Evolutionary conservation across 805 yeast species (phyloP), one percentile per base, ranked within the genome.

Genomic region (Schwanniomyces vanrijiae): DNA sequence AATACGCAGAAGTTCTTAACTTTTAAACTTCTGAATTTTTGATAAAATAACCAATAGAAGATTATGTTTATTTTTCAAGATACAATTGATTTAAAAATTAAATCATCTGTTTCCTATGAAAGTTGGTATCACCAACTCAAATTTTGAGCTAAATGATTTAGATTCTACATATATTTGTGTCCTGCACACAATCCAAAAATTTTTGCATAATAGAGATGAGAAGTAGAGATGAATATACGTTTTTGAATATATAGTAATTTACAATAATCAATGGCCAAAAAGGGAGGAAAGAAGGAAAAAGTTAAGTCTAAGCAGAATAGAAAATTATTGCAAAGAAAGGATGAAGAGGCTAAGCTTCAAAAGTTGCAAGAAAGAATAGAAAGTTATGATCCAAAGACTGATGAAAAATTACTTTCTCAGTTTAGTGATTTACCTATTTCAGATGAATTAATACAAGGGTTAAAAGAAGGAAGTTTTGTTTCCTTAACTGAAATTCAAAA

Each of bases 401-500:
- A 55, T 34, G 72, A 61, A 24, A 47, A 51, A 29, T 40, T 28
- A 6, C 51, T 62, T 25, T 50, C 76, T 3, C 82, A 81, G 52
- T 90, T 90, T 62, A 75, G 76, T 44, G 91, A 91, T 48, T 74
- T 91, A n/a, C 97, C 97, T 7, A 63, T 91, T 24, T 78, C 90
- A 3, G 61, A 69, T 7, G 71, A 73, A 3, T 85, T 96, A 11
- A 55, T 83, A 10, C 77, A 76, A 50, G 98, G 98, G 2, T 68
- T 94, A 35, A 82, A 79, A 49, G 88, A 82, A 45, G 77, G 95
- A n/a, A 86, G 89, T 44, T 94, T 86, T 63, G 75, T 87, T 1
- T 76, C 82, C 9, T 66, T 91, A 71, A 94, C 99, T 0, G 96
- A 88, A 37, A 88, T 94, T 48, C 99, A 94, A 59, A 81, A 77